Evolutionary conservation across 345 rosid genomes (phyloP).

Genomic region (Lepidium aucheri): DNA sequence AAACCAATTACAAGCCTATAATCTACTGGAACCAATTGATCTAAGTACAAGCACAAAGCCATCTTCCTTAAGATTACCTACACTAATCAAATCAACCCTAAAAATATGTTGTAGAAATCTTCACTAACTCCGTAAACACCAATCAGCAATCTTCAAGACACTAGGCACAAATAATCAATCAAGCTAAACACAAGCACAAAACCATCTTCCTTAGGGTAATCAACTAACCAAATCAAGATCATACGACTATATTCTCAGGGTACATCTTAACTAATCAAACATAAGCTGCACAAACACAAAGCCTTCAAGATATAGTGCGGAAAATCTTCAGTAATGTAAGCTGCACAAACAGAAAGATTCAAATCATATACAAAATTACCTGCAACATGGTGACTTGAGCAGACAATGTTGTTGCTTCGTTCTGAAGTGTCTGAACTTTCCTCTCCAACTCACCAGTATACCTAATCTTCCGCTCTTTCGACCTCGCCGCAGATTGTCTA

Average conservation of each 20-base stretch:
- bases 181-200: not conserved
- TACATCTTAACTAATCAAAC: too few relatives aligned
- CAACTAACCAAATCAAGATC: not conserved
- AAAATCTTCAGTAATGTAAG: not conserved
- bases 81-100: not conserved
- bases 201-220: not conserved
- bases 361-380: conserved; percentile 26
- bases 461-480: conserved; percentile 85
- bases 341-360: not conserved
- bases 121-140: too few relatives aligned
- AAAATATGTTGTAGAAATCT: not conserved
- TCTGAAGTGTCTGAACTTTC: conserved; percentile 97
- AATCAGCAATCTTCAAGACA: not conserved
- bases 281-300: not conserved
- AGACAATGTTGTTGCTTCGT: conserved; percentile 94
- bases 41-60: not conserved
- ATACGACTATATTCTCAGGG: not conserved
- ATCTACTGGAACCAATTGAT: not conserved
- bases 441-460: conserved; percentile 87
- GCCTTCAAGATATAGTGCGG: not conserved
- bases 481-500: conserved; percentile 90
- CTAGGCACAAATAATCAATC: not conserved
- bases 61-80: not conserved
- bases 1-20: too few relatives aligned
- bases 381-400: conserved; percentile 92